A percentile compares a stretch with the other conserved stretches of the same genome.
phyloP scores from a whole-genome alignment of 2,329 filamentous ascomycete genomes.

The Trichoderma lentiforme region DNA sequence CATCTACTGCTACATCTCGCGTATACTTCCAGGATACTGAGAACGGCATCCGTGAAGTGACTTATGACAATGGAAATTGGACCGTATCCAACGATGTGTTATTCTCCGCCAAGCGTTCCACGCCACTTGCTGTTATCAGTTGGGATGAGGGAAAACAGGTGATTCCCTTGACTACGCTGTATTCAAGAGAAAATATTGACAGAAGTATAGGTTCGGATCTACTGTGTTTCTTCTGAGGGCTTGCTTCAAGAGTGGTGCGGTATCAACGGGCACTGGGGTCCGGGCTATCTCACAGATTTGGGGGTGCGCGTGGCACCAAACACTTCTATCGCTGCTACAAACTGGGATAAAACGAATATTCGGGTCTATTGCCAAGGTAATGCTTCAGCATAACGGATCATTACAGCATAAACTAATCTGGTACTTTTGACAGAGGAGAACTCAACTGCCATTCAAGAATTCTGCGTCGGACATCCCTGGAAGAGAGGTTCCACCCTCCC shows the following conservation, averaged over 20 bases:
- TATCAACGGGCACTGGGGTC: background rate
- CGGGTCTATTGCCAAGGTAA: conserved; percentile 8
- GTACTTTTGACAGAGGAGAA: background rate
- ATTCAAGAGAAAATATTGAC: background rate
- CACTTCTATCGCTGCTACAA: conserved; percentile 1
- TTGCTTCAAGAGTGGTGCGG: conserved; percentile 5
- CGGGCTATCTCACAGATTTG: background rate
- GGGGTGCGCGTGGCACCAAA: background rate
- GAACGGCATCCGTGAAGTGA: background rate
- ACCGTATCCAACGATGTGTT: background rate
- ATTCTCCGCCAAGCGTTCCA: background rate
- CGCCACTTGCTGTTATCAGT: conserved; percentile 1
- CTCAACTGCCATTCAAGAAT: conserved; percentile 4
- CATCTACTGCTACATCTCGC: background rate
- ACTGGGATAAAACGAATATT: background rate
- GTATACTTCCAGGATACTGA: conserved; percentile 10
- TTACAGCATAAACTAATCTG: background rate
- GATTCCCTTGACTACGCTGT: background rate
- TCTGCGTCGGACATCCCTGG: background rate
- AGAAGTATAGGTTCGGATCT: background rate
- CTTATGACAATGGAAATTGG: background rate
- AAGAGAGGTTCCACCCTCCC: background rate
- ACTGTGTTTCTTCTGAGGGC: background rate
- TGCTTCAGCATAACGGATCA: background rate
- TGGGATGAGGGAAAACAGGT: conserved; percentile 4